Base-by-base conservation (phyloP, 1,284 basidiomycete species). In the Coniferiporia weirii region DNA sequence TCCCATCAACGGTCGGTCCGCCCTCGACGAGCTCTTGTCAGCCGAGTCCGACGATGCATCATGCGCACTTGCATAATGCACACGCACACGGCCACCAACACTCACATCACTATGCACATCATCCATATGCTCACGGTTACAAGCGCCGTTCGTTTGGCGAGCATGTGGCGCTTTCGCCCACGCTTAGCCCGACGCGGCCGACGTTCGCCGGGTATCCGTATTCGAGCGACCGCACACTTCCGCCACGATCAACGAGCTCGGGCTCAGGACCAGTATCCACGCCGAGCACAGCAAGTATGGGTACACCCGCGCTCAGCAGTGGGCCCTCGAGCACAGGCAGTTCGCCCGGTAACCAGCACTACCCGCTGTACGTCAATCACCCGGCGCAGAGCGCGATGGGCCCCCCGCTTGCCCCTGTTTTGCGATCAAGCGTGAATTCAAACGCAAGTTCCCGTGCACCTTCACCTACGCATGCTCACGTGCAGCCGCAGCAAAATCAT, bases 391-490 rank as follows among this genome's bases (percentile, higher is more conserved):
- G 36, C 27, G 52, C 47, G 53, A 49, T 45, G 52, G 64, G 57
- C 40, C 48, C 57, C 66, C 63, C 52, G 65, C 64, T 10, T 67
- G 35, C 22, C 7, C 34, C 57, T 27, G 66, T 36, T 75, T 73
- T 15, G 65, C 70, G 1, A 55, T 71, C 46, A 77, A 76, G 66
- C 72, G 74, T 27, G n/a, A 47, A 49, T 19, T 59, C 56, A 15
- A 62, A 56, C 17, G 71, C 75, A 10, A 79, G 76, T 64, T 82
- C 81, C 19, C 75, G 81, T 19, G 75, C 81, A 7, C 76, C 82
- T 2, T 81, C 79, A 1, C 81, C 81, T 8, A 70, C 76, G 64
- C 56, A 59, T 22, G 60, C 43, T 50, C 35, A 34, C 38, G 43
- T 59, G 46, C 61, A 66, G 50, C 52, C 65, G 62, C 34, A 13